Percentiles rank a stretch among this genome's conserved stretches.
Conservation (phyloP, 2,329 filamentous ascomycete species). For the Camillea tinctor region DNA sequence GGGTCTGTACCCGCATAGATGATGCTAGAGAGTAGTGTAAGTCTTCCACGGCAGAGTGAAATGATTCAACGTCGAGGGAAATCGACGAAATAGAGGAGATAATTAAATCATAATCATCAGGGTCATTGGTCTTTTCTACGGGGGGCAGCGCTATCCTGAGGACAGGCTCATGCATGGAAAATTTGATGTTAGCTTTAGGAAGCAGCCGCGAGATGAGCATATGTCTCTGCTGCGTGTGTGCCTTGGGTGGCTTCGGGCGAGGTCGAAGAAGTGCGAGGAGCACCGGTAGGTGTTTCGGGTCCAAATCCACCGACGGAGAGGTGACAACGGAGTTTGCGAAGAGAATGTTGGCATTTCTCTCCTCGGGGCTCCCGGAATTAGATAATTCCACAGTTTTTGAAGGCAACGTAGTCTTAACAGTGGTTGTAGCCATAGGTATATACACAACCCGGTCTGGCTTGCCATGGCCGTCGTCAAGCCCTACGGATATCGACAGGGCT, state of each 20-base stretch:
- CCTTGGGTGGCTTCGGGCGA: conserved; percentile 42
- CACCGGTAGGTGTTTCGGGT: conserved; percentile 86
- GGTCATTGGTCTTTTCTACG: conserved; percentile 60
- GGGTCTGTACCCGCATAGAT: conserved; percentile 78
- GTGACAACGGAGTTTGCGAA: conserved; percentile 96
- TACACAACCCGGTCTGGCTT: conserved; percentile 87
- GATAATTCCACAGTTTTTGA: conserved; percentile 88
- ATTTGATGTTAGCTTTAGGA: conserved; percentile 90
- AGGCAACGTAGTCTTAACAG: conserved; percentile 86
- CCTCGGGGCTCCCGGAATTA: conserved; percentile 68
- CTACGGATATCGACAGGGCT: conserved; percentile 87
- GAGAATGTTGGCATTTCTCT: conserved; percentile 92
- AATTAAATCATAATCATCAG: conserved; percentile 88
- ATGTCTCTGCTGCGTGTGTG: conserved; percentile 52
- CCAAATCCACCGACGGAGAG: conserved; percentile 89
- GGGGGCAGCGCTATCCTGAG: conserved; percentile 84
- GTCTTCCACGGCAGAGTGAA: conserved; percentile 82
- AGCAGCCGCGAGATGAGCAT: conserved; percentile 83
- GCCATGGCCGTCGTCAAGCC: conserved; percentile 84
- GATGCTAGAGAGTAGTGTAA: conserved; percentile 84
- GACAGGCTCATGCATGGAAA: conserved; percentile 96
- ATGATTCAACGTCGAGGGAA: conserved; percentile 89
- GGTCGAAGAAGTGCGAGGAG: conserved; percentile 72
- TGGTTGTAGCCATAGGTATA: conserved; percentile 96
- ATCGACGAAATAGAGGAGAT: conserved; percentile 94